Evolutionary conservation across 495 filamentous ascomycete genomes (phyloP).

Genomic region (Hypoxylon intermedium): DNA sequence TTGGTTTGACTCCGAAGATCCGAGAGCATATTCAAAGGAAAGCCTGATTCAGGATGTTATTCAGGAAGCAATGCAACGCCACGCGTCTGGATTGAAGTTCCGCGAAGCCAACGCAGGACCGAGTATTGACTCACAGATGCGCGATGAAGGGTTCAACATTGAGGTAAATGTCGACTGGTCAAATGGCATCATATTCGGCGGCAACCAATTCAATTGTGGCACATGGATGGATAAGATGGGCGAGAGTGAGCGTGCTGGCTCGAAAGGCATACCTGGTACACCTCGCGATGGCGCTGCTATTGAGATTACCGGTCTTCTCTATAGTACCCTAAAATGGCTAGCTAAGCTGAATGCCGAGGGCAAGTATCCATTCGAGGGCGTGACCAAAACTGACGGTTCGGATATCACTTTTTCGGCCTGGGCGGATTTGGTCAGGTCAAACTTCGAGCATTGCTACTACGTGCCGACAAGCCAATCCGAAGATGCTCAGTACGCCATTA

Average conservation of each 20-base stretch:
- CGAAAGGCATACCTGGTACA: slow-evolving; percentile 93
- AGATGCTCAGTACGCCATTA: slow-evolving; percentile 79
- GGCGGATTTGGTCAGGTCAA: slow-evolving; percentile 79
- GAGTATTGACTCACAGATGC: slow-evolving; percentile 90
- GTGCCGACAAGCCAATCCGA: slow-evolving; percentile 72
- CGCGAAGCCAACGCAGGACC: slow-evolving; percentile 93
- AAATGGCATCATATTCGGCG: slow-evolving; percentile 91
- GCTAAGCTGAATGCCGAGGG: slow-evolving; percentile 67
- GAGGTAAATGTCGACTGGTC: slow-evolving; percentile 91
- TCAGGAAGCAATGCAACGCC: slow-evolving; percentile 89
- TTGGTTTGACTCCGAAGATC: slow-evolving; percentile 82
- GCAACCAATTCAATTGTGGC: slow-evolving; percentile 92
- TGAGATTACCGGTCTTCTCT: slow-evolving; percentile 91
- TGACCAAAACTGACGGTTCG: slow-evolving; percentile 64
- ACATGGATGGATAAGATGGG: slow-evolving; percentile 99
- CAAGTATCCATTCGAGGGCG: slow-evolving; percentile 73
- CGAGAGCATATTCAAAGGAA: slow-evolving; percentile 81
- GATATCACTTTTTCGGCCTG: slow-evolving; percentile 78
- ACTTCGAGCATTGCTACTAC: slow-evolving; percentile 91
- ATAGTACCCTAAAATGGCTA: slow-evolving; percentile 87
- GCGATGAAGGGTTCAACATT: slow-evolving; percentile 85
- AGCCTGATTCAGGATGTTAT: slow-evolving; percentile 87
- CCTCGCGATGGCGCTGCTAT: slow-evolving; percentile 94
- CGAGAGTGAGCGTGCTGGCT: slow-evolving; percentile 89
- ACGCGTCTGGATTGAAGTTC: slow-evolving; percentile 88